These are phyloP conservation scores for Candida labiduridarum DNA, from an alignment of 1,139 yeast genomes.

Conservation along the genomic window DNA sequence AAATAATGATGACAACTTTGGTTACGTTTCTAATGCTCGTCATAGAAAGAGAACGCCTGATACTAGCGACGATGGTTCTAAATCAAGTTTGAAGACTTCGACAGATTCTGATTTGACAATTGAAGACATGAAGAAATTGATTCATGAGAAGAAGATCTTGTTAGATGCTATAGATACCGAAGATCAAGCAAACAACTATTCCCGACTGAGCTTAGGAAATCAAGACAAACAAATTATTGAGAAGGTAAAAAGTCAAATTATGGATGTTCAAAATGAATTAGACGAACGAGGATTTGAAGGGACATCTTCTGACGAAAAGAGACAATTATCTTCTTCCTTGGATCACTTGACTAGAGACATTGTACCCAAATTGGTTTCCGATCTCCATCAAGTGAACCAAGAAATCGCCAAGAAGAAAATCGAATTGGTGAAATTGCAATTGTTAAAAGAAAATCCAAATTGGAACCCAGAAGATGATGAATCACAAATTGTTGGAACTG, in stretches of 20 bases:
- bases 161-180: slow-evolving; percentile 73
- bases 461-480: slow-evolving; percentile 54
- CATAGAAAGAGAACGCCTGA: slow-evolving; percentile 46
- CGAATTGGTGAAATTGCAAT: slow-evolving; percentile 57
- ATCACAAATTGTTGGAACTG: slow-evolving; percentile 69
- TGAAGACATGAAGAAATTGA: slow-evolving; percentile 59
- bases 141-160: slow-evolving; percentile 70
- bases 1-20: slow-evolving; percentile 64
- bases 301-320: slow-evolving; percentile 42
- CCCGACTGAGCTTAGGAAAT: neutral
- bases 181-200: slow-evolving; percentile 45
- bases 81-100: slow-evolving; percentile 23
- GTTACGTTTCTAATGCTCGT: slow-evolving; percentile 68
- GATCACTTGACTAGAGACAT: slow-evolving; percentile 59
- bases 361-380: slow-evolving; percentile 68
- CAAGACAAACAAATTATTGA: slow-evolving; percentile 52
- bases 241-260: slow-evolving; percentile 61
- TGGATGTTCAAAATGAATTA: slow-evolving; percentile 53
- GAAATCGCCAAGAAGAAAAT: slow-evolving; percentile 70
- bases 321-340: slow-evolving; percentile 50
- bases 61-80: slow-evolving; percentile 14
- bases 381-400: slow-evolving; percentile 63
- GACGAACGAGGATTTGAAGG: slow-evolving; percentile 27
- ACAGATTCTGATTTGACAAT: slow-evolving; percentile 36
- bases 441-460: slow-evolving; percentile 64